Base-by-base conservation (phyloP, 352 stramenopile genomes). In the Pythium biforme region DNA sequence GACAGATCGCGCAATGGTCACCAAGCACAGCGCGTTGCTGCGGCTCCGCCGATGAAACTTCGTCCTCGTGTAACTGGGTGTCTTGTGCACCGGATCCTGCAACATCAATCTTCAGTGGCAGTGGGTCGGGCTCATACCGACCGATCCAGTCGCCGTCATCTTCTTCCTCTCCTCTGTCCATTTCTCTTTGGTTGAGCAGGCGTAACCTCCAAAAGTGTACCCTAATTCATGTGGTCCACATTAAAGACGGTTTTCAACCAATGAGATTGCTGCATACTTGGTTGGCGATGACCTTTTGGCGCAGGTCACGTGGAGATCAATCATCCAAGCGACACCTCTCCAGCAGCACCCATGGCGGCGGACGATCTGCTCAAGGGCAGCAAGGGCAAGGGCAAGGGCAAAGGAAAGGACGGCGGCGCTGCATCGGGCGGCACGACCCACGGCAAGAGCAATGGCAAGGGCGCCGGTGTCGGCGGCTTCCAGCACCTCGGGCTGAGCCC, bases 401-500 rank as follows among this genome's bases (percentile, higher is more conserved):
- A 33, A 11, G 29, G 47, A 20, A 40, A 33, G 25, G 57, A 26
- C 19, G 60, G 40, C 0, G 65, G 48, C 20, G 46, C 40, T 9
- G 61, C 66, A 41, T 62, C 54, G 23, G 66, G 71, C 39, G 67
- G 60, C 39, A 81, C 83, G 29, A 85, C 69, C 15, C 81, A 92
- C 50, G 80, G 81, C 65, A 92, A 92, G 62, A 90, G 79, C 45
- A 92, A 90, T 60, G 82, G 82, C 59, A 92, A 91, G 66, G 81
- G 81, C 45, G 79, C 83, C 1, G 81, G 83, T 15, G 77, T 85
- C 26, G 84, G 83, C 45, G 88, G 87, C 26, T 96, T 96, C 70
- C 88, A 96, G 76, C 72, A 88, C 74, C 62, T 96, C 33, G 88
- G 87, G 8, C 73, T 96, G n/a, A 92, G 77, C 66, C 74, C 83